Base-by-base conservation (phyloP, 169 alveolate species). In the Plasmodium vivax region DNA sequence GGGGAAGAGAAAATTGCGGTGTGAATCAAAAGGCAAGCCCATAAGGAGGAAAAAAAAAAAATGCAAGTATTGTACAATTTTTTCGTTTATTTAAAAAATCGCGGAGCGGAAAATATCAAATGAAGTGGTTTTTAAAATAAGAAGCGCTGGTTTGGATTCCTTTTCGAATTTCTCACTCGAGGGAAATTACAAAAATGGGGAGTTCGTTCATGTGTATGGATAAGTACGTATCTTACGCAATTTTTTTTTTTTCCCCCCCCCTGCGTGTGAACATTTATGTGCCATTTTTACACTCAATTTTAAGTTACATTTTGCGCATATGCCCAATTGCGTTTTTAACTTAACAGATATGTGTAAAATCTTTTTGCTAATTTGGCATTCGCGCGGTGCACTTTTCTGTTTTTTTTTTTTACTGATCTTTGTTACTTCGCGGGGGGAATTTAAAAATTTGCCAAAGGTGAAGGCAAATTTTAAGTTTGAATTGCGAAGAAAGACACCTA, bases 51-150 rank as follows among this genome's bases (percentile, higher is more conserved):
- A 68, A 68, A 68, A 27, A 27, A 27, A 68, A 68, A 23, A 68
- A 1, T 68, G 38, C 77, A 8, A 23, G 9, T 68, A 30, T 68
- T 23, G 32, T 68, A 30, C 38, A 19, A 68, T 9, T 68, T 68
- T 23, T 68, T 41, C 12, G 77, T 30, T 27, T 23, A 68, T 68
- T 68, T 68, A 68, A 19, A 68, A 68, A 68, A 68, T 68, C 6
- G 77, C 43, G 77, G 27, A 68, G 77, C 77, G 77, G 77, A 68
- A 68, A 68, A 68, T 68, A 68, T 68, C 77, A 68, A 30, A 68
- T 68, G 32, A 68, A 68, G 77, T 68, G 41, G 77, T 68, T 10
- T 68, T 68, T 23, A 68, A 68, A 68, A 19, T 4, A 68, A 68
- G 14, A 51, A 14, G 62, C n/a, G 7, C 77, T 30, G 38, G 77